A percentile compares a stretch with the other conserved stretches of the same genome.
Evolutionary conservation across 495 filamentous ascomycete genomes (phyloP).

Genomic region (Xylaria palmicola): DNA sequence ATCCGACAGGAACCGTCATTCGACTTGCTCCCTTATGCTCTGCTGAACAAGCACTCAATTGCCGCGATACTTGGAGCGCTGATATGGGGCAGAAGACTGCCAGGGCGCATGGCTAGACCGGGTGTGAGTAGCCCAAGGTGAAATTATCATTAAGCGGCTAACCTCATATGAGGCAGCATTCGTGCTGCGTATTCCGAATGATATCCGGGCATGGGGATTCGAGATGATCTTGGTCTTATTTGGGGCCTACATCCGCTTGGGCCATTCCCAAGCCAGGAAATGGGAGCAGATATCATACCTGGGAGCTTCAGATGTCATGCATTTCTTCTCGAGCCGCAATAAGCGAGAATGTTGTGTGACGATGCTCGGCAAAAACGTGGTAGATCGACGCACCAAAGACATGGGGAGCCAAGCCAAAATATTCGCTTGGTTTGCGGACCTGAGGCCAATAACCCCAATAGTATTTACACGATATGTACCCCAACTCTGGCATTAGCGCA

Average conservation of each 20-base stretch:
- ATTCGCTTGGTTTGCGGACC: neutral
- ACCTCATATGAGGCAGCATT: conserved; percentile 4
- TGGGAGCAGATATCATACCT: neutral
- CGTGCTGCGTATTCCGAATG: conserved; percentile 1
- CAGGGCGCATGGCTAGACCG: no score
- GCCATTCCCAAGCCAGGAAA: conserved; percentile 1
- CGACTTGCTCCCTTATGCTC: neutral
- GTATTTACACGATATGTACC: neutral
- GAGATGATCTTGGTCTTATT: neutral
- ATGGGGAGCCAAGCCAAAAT: neutral
- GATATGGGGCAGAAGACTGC: neutral
- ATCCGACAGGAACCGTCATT: conserved; percentile 12
- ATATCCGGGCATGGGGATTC: neutral
- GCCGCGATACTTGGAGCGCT: neutral
- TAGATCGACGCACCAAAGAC: neutral
- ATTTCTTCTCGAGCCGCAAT: conserved; percentile 17
- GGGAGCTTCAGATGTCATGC: conserved; percentile 8
- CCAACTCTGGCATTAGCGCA: neutral
- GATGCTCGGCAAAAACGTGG: conserved; percentile 14
- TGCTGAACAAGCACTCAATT: neutral
- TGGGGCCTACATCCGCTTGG: conserved; percentile 3
- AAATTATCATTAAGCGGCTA: neutral
- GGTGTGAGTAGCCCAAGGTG: neutral
- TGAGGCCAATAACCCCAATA: neutral
- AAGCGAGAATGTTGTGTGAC: conserved; percentile 17